Conservation (phyloP, 1,139 yeast genomes). For the Nadsonia commutata region DNA sequence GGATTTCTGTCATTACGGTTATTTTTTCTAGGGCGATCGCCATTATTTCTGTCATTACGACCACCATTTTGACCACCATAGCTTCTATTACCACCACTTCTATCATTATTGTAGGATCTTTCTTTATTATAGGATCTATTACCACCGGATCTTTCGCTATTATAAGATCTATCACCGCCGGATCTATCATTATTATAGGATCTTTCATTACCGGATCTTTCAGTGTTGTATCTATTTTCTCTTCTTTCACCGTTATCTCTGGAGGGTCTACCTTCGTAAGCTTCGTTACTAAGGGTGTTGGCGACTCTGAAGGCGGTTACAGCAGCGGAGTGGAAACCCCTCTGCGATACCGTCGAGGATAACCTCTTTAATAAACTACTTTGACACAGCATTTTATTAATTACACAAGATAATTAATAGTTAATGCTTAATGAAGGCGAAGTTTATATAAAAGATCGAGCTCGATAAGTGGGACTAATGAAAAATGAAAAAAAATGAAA, state of each 20-base stretch:
- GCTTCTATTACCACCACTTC: background rate
- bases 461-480: background rate
- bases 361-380: background rate
- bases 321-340: background rate
- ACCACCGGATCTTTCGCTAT: background rate
- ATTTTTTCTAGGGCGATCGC: background rate
- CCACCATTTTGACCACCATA: background rate
- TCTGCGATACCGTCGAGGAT: background rate
- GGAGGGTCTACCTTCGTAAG: background rate
- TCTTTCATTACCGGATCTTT: background rate
- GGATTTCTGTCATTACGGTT: background rate
- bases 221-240: background rate
- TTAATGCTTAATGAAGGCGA: background rate
- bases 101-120: background rate
- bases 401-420: background rate
- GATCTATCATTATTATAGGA: background rate
- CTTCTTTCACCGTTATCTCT: background rate
- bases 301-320: background rate
- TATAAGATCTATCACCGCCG: background rate
- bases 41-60: no score
- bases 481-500: background rate
- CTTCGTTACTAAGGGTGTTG: background rate
- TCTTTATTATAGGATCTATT: background rate
- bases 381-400: background rate
- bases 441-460: background rate